Conservation (phyloP, 2,329 filamentous ascomycete species). For the Parastagonospora avenae region DNA sequence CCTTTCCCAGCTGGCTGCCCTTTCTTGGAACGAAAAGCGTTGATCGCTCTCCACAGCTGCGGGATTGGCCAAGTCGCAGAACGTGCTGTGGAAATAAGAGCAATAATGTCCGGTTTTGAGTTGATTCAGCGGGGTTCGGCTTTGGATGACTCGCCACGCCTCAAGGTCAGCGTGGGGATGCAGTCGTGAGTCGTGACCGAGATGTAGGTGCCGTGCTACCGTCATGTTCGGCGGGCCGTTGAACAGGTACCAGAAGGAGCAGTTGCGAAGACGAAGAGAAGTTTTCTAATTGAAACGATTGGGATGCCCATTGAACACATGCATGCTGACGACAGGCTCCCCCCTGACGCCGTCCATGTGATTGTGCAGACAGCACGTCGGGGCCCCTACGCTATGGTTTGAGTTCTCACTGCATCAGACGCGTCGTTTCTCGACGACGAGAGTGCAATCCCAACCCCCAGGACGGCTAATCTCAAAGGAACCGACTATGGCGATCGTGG, state of each 20-base stretch:
- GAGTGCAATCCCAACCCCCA: conserved; percentile 1
- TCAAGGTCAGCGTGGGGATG: conserved; percentile 1
- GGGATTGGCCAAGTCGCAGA: conserved; percentile 36
- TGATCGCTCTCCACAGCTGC: conserved; percentile 19
- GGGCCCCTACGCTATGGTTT: conserved; percentile 13
- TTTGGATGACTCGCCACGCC: conserved; percentile 14
- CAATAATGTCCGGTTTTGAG: conserved; percentile 12
- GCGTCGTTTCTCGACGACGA: conserved; percentile 10
- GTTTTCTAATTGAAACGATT: conserved; percentile 10
- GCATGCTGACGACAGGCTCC: background rate
- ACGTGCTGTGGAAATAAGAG: conserved; percentile 15
- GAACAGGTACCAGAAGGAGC: too few species aligned
- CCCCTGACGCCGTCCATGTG: background rate
- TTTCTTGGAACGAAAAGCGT: conserved; percentile 7
- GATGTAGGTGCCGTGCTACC: conserved; percentile 11
- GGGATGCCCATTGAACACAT: conserved; percentile 5
- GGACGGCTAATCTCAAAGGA: conserved; percentile 3
- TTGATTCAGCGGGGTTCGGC: conserved; percentile 18
- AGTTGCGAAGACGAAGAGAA: background rate
- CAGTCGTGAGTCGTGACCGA: background rate
- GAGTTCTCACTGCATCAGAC: conserved; percentile 30
- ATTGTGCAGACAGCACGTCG: background rate
- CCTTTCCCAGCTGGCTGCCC: conserved; percentile 9
- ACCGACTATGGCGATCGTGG: conserved; percentile 6
- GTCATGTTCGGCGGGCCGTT: conserved; percentile 11